These are phyloP conservation scores for Xerophyta viscosa DNA, from an alignment of 106 monocot species.

Conservation along the genomic window DNA sequence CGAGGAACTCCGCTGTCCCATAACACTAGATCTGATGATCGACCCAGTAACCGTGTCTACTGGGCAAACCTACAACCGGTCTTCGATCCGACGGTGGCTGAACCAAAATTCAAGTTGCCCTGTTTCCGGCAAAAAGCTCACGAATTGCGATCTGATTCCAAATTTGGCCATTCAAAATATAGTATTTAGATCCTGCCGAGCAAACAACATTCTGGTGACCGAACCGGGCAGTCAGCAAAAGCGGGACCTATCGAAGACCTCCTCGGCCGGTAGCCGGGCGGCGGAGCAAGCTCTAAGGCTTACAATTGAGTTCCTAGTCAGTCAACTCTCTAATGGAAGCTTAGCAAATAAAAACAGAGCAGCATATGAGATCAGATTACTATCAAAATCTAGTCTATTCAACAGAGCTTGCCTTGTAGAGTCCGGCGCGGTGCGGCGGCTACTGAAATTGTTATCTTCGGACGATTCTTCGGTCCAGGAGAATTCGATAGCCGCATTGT, in stretches of 20 bases:
- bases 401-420: slow-evolving; percentile 57
- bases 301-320: slow-evolving; percentile 28
- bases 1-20: slow-evolving; percentile 65
- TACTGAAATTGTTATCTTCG: slow-evolving; percentile 47
- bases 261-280: slow-evolving; percentile 17
- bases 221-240: slow-evolving; percentile 9
- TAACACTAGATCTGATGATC: slow-evolving; percentile 75
- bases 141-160: slow-evolving; percentile 35
- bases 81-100: slow-evolving; percentile 67
- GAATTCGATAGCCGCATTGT: slow-evolving; percentile 39
- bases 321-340: slow-evolving; percentile 23
- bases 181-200: slow-evolving; percentile 24
- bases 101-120: slow-evolving; percentile 49
- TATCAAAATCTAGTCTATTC: slow-evolving; percentile 48
- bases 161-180: slow-evolving; percentile 45
- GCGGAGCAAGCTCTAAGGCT: slow-evolving; percentile 28
- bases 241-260: slow-evolving; percentile 16
- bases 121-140: slow-evolving; percentile 59
- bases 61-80: slow-evolving; percentile 86
- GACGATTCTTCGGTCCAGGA: slow-evolving; percentile 50
- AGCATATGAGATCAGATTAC: slow-evolving; percentile 44
- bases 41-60: slow-evolving; percentile 81
- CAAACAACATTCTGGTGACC: slow-evolving; percentile 14
- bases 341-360: slow-evolving; percentile 32
- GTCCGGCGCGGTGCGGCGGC: slow-evolving; percentile 47